phyloP scores from a whole-genome alignment of 2,329 filamentous ascomycete species.

The Fusarium sp. region DNA sequence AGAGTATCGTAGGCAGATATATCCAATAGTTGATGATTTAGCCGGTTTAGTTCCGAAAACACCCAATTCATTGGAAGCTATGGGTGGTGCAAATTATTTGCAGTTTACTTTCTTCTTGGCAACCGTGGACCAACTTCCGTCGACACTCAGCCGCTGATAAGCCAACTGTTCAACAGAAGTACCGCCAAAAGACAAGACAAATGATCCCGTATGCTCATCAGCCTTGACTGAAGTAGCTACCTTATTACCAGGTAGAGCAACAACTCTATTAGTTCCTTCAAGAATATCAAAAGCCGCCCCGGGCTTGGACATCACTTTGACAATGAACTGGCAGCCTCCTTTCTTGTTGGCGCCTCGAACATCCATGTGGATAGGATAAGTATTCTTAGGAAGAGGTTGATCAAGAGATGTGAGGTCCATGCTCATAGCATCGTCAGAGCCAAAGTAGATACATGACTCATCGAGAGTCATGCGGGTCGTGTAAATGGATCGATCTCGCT shows the following conservation, averaged over 20 bases:
- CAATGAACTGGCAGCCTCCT: neutral
- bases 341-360: constrained; percentile 13
- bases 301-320: constrained; percentile 21
- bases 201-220: neutral
- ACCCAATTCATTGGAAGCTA: no score
- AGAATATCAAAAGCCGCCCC: constrained; percentile 28
- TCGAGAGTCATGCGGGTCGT: constrained; percentile 49
- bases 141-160: constrained; percentile 28
- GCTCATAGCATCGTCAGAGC: constrained; percentile 45
- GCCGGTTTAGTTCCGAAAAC: no score
- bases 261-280: constrained; percentile 30
- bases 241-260: constrained; percentile 7
- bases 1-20: no score
- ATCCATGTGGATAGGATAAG: constrained; percentile 46
- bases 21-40: no score
- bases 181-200: constrained; percentile 7
- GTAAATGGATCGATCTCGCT: constrained; percentile 45
- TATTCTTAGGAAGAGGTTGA: constrained; percentile 47
- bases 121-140: constrained; percentile 31
- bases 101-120: neutral
- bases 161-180: neutral
- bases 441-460: constrained; percentile 37
- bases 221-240: neutral
- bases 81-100: neutral
- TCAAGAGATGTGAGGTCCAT: constrained; percentile 48